Conservation (phyloP, 2,329 filamentous ascomycete genomes). For the Cordyceps pruinosa region DNA sequence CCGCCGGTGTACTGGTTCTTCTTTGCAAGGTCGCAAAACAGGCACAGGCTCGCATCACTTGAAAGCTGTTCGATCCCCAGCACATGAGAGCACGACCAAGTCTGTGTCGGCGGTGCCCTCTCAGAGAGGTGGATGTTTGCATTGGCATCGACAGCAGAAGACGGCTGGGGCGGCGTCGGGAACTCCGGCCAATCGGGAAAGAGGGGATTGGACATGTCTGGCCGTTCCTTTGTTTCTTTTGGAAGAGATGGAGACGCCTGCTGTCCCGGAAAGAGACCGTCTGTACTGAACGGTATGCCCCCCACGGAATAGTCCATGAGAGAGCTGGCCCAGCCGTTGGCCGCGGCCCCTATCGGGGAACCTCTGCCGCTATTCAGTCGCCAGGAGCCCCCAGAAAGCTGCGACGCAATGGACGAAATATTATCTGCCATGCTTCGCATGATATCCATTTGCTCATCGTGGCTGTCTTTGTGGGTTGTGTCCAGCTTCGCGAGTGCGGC, state of each 20-base stretch:
- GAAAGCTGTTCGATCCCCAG: background rate
- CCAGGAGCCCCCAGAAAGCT: background rate
- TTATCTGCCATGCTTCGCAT: background rate
- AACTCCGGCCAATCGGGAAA: no score
- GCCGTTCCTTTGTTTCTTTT: no score
- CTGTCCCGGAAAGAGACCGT: no score
- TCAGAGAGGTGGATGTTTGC: no score
- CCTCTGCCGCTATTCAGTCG: background rate
- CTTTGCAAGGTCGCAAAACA: background rate
- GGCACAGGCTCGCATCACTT: background rate
- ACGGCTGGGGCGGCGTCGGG: no score
- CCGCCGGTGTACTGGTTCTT: background rate
- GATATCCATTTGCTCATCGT: background rate
- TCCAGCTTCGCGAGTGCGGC: background rate
- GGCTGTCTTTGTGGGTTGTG: background rate
- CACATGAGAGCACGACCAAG: background rate
- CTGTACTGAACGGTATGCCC: no score
- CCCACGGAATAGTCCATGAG: no score
- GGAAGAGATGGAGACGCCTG: no score
- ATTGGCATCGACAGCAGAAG: no score
- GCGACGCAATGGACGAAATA: background rate
- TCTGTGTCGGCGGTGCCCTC: background rate
- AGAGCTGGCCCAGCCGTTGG: background rate
- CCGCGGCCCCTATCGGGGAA: background rate
- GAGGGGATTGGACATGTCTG: no score